Evolutionary conservation across 176 grass and related monocot species (phyloP).

Genomic region (Bromus sterilis): DNA sequence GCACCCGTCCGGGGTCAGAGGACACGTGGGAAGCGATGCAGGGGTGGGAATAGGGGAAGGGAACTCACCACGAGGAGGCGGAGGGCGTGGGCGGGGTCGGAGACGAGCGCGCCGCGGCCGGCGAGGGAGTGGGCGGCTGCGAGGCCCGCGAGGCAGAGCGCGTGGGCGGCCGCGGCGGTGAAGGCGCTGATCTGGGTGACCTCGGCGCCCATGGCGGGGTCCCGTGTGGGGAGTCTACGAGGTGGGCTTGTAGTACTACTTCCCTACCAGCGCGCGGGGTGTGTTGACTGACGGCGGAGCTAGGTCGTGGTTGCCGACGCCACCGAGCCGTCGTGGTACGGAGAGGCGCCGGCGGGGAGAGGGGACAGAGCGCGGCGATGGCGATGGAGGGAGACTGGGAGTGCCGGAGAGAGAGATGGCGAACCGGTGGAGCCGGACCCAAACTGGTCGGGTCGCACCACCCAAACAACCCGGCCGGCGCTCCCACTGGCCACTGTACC

Average conservation of each 20-base stretch:
- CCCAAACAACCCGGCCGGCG: too few species aligned
- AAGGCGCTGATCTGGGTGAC: slow-evolving; percentile 26
- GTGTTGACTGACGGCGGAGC: neutral
- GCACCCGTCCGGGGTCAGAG: neutral
- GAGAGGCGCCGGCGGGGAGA: too few species aligned
- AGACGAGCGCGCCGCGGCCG: slow-evolving; percentile 31
- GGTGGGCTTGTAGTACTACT: neutral
- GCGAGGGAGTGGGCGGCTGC: slow-evolving; percentile 24
- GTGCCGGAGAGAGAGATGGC: neutral
- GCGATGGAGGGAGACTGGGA: too few species aligned
- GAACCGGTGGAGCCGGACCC: neutral
- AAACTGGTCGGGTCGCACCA: neutral
- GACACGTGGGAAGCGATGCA: neutral
- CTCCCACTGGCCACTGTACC: too few species aligned
- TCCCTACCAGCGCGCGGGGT: neutral
- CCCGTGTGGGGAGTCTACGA: neutral
- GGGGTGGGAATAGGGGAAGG: neutral
- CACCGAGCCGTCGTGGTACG: neutral
- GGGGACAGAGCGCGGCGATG: too few species aligned
- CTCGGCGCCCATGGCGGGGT: slow-evolving; percentile 27
- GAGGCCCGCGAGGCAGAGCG: slow-evolving; percentile 44
- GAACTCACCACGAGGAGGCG: slow-evolving; percentile 54
- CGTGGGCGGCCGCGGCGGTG: slow-evolving; percentile 20
- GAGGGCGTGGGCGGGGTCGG: slow-evolving; percentile 47
- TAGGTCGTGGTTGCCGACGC: neutral